Evolutionary conservation across 106 monocot genomes (phyloP).

Genomic region (Chionographis japonica): DNA sequence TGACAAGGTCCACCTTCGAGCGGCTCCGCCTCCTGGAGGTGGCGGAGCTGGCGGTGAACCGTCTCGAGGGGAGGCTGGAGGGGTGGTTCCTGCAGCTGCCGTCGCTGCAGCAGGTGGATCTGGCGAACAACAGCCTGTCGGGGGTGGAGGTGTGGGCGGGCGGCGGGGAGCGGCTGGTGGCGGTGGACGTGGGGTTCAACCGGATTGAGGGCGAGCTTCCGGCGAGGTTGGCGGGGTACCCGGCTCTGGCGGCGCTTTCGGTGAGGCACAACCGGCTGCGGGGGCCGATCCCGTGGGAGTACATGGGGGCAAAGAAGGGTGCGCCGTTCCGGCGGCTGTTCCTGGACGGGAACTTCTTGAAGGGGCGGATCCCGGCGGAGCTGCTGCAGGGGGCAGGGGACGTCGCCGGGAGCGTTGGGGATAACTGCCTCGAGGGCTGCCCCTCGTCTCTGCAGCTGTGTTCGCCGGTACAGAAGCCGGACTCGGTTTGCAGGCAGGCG

Average conservation of each 20-base stretch:
- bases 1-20: constrained; percentile 23
- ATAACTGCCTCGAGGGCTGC: constrained; percentile 54
- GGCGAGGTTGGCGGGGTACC: constrained; percentile 32
- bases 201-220: constrained; percentile 44
- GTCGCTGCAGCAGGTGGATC: constrained; percentile 54
- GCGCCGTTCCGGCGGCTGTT: constrained; percentile 47
- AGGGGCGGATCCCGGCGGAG: constrained; percentile 39
- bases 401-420: constrained; percentile 49
- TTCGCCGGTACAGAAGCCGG: constrained; percentile 50
- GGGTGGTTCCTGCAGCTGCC: constrained; percentile 57
- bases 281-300: constrained; percentile 49
- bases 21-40: constrained; percentile 32
- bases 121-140: constrained; percentile 52
- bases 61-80: constrained; percentile 34
- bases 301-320: constrained; percentile 24
- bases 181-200: constrained; percentile 57
- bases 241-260: constrained; percentile 38
- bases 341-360: constrained; percentile 60
- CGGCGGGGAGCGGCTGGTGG: constrained; percentile 27
- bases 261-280: constrained; percentile 43
- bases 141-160: constrained; percentile 9
- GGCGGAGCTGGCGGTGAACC: constrained; percentile 42
- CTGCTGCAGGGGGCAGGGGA: constrained; percentile 9
- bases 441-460: constrained; percentile 32
- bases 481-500: constrained; percentile 32